Conservation (phyloP, 1,284 basidiomycete species). For the Tremellales sp. region DNA sequence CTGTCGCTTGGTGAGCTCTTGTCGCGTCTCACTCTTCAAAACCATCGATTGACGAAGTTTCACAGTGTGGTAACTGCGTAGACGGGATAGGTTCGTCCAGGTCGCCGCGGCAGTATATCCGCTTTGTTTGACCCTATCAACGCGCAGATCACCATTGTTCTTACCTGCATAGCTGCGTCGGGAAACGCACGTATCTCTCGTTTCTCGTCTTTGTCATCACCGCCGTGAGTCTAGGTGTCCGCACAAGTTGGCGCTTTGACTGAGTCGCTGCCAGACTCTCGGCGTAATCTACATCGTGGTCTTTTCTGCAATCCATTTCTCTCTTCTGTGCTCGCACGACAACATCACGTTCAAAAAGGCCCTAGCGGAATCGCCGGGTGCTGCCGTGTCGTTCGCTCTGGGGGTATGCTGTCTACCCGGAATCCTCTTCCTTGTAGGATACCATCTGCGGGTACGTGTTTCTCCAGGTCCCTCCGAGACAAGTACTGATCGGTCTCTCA, state of each 20-base stretch:
- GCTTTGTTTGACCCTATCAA: constrained; percentile 39
- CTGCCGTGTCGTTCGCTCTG: constrained; percentile 70
- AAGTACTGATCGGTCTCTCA: constrained; percentile 36
- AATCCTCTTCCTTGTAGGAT: constrained; percentile 68
- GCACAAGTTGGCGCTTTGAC: constrained; percentile 2
- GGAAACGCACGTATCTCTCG: constrained; percentile 82
- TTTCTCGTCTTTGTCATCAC: constrained; percentile 76
- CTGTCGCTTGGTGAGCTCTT: constrained; percentile 70
- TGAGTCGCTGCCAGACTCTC: constrained; percentile 53
- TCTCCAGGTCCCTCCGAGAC: background rate
- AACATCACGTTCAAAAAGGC: constrained; percentile 58
- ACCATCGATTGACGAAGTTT: background rate
- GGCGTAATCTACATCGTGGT: constrained; percentile 69
- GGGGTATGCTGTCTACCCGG: constrained; percentile 72
- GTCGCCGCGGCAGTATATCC: background rate
- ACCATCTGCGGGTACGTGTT: constrained; percentile 72
- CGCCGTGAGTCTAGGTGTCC: constrained; percentile 56
- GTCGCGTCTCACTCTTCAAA: background rate
- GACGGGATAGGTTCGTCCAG: constrained; percentile 56
- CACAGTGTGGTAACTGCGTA: constrained; percentile 87
- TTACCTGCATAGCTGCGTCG: constrained; percentile 91
- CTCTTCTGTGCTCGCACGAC: constrained; percentile 59
- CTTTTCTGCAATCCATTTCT: constrained; percentile 77
- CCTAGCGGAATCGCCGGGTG: constrained; percentile 62
- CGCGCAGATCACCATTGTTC: constrained; percentile 78